phyloP scores from a whole-genome alignment of 1,284 basidiomycete species.

The Erythrobasidium hasegawianum region DNA sequence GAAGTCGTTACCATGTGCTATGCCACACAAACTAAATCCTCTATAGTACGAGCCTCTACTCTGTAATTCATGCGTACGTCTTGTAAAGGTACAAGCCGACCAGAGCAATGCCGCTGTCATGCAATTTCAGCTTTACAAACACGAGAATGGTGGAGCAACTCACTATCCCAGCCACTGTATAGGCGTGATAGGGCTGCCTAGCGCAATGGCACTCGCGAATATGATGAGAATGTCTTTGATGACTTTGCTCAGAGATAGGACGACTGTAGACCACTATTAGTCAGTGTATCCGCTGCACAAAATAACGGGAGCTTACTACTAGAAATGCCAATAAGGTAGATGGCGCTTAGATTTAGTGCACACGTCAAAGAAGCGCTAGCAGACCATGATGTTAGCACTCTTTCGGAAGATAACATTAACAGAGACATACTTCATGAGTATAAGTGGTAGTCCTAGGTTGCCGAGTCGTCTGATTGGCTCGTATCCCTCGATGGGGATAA shows the following conservation, averaged over 20 bases:
- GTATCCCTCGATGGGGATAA: constrained; percentile 41
- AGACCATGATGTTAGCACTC: not conserved
- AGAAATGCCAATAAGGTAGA: constrained; percentile 39
- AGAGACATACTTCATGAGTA: constrained; percentile 10
- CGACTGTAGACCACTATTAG: constrained; percentile 2
- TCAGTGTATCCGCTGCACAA: no score
- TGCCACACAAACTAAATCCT: no score
- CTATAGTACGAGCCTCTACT: no score
- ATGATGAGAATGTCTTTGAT: constrained; percentile 31
- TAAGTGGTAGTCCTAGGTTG: constrained; percentile 29
- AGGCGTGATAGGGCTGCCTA: constrained; percentile 2
- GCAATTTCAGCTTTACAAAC: not conserved
- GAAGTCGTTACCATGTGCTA: no score
- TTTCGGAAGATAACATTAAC: not conserved
- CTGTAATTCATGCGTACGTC: constrained; percentile 3
- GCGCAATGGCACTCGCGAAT: not conserved
- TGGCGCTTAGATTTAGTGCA: constrained; percentile 38
- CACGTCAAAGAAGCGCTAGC: constrained; percentile 39
- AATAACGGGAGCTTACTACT: constrained; percentile 37
- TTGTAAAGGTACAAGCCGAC: not conserved
- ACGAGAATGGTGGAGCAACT: not conserved
- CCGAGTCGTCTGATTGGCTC: constrained; percentile 34
- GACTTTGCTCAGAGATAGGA: constrained; percentile 39
- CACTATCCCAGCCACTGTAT: constrained; percentile 10
- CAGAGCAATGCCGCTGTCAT: not conserved